Evolutionary conservation across 2,329 filamentous ascomycete species (phyloP), one percentile per base, ranked within the genome.

Genomic region (Aspergillus fumigatus): DNA sequence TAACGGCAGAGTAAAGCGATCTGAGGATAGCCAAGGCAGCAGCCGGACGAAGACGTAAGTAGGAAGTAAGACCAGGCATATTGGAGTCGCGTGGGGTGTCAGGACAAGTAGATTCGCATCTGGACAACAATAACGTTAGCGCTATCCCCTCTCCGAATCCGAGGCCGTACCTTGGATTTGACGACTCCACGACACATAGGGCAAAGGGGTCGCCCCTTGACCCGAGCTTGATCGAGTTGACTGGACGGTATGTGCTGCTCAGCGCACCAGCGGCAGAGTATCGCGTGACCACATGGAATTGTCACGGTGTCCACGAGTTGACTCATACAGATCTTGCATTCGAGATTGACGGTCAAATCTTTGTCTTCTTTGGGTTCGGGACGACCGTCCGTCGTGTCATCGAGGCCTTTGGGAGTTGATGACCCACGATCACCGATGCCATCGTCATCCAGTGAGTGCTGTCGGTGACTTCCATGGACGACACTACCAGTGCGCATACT

Each of bases 211-310:
- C 54, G 32, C 5, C 49, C 55, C 26, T 59, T 62, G 19, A 62
- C 60, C 47, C 59, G 58, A 3, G 59, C 60, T 27, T 43, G 59
- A 62, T 78, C 75, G 27, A 70, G 63, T 55, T 73, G 67, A 63
- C 72, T 72, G 1, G 75, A 70, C 2, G 80, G 80, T 35, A 79
- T 73, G 48, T 79, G 75, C 51, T 80, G 74, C 51, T 81, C 78
- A 3, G 79, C 80, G 60, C 81, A 84, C 80, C 80, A 84, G 41
- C 75, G 70, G 63, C 81, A 84, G 73, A 84, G 79, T 35, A 79
- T 74, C 59, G 82, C 73, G 65, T 84, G 81, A 0, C 81, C 81
- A 58, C 81, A 84, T 0, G 81, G 81, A 38, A 83, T 62, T 19
- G 81, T 69, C 2, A 79, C 80, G 6, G 78, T 78, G 57, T 83